Conservation (phyloP, 2,329 filamentous ascomycete species). For the Fonsecaea pugnacius region DNA sequence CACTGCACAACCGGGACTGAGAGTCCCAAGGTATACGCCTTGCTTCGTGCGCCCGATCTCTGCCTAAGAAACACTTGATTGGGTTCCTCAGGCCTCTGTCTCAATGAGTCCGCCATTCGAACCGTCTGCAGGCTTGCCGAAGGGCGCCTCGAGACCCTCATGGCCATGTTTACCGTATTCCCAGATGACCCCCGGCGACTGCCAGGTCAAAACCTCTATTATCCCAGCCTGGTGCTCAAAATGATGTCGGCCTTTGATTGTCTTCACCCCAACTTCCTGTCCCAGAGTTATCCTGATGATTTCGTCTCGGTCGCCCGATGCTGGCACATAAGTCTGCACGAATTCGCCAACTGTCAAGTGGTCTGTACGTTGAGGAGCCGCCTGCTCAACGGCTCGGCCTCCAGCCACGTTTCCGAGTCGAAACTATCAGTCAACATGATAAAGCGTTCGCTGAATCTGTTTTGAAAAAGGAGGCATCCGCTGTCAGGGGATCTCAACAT, state of each 20-base stretch:
- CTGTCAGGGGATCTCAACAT: conserved; percentile 13
- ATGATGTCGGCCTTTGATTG: conserved; percentile 5
- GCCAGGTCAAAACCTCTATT: conserved; percentile 6
- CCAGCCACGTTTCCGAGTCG: conserved; percentile 21
- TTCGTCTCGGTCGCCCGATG: conserved; percentile 3
- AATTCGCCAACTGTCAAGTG: conserved; percentile 12
- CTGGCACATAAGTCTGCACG: conserved; percentile 14
- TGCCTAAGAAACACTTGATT: conserved; percentile 1
- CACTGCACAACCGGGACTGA: not conserved
- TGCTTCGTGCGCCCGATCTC: conserved; percentile 8
- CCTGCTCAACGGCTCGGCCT: conserved; percentile 11
- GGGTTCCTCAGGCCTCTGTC: conserved; percentile 11
- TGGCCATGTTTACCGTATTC: not conserved
- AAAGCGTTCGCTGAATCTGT: conserved; percentile 20
- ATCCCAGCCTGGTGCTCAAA: conserved; percentile 3
- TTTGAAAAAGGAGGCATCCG: conserved; percentile 15
- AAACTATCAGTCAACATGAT: conserved; percentile 20
- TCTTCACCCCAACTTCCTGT: not conserved
- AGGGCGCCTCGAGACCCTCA: conserved; percentile 5
- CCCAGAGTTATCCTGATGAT: not conserved
- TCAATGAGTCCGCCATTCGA: conserved; percentile 1
- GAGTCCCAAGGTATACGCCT: conserved; percentile 3
- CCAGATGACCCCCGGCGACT: not conserved
- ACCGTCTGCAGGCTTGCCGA: conserved; percentile 1
- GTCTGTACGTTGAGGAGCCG: conserved; percentile 8